A percentile compares a stretch with the other conserved stretches of the same genome.
Evolutionary conservation across 108 stramenopile genomes (phyloP).

Genomic region (Conticribra weissflogii): DNA sequence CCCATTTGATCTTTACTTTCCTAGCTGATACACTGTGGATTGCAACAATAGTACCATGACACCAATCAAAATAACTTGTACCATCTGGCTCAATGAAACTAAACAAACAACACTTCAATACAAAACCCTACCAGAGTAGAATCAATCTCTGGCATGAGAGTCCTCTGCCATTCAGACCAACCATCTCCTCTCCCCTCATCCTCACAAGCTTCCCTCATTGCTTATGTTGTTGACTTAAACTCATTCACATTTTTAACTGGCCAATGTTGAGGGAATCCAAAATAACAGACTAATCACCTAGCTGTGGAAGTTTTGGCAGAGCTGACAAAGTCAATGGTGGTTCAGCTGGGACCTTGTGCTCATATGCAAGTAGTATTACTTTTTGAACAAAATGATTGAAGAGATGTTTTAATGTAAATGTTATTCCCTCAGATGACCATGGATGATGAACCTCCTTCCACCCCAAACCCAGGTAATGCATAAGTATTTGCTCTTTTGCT

Average conservation of each 20-base stretch:
- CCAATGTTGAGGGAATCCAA: too few species aligned
- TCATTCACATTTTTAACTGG: too few species aligned
- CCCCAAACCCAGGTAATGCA: not conserved
- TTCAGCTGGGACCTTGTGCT: too few species aligned
- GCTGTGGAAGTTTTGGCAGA: too few species aligned
- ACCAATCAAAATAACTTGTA: constrained; percentile 1
- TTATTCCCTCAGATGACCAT: constrained; percentile 1
- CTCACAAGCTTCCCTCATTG: not conserved
- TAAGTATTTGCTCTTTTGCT: constrained; percentile 4
- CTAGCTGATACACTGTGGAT: constrained; percentile 1
- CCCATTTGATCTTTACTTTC: constrained; percentile 13
- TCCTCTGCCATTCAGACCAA: too few species aligned
- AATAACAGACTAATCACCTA: too few species aligned
- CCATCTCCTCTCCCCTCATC: not conserved
- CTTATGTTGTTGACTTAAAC: too few species aligned
- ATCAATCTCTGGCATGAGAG: constrained; percentile 5
- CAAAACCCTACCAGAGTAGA: constrained; percentile 3
- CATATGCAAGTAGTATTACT: not conserved
- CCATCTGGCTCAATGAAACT: constrained; percentile 1
- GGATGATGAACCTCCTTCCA: constrained; percentile 10
- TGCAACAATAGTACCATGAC: constrained; percentile 9
- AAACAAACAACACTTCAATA: constrained; percentile 11
- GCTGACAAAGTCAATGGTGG: too few species aligned
- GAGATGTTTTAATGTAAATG: not conserved
- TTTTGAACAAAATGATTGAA: constrained; percentile 1